Evolutionary conservation across 192 early-diverging fungal species (phyloP).

Genomic region (Gamsiella multidivaricata): DNA sequence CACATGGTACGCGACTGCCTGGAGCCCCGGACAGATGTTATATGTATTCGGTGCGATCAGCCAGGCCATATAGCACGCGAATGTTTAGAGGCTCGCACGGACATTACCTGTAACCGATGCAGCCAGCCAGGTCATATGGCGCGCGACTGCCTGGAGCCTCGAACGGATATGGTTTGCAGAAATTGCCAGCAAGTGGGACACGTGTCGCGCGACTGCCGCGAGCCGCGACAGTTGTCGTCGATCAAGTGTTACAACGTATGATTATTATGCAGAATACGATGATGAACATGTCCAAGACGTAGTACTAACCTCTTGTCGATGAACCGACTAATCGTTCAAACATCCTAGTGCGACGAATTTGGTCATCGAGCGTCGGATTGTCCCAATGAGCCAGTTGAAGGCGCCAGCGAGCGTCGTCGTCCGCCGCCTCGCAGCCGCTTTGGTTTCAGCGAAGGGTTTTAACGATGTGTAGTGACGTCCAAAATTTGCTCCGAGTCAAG

Average conservation of each 20-base stretch:
- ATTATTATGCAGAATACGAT: not conserved
- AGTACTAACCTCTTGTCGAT: no score
- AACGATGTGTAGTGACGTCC: not conserved
- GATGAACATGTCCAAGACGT: not conserved
- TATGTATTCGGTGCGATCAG: slow-evolving; percentile 42
- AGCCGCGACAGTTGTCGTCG: slow-evolving; percentile 17
- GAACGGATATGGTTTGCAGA: slow-evolving; percentile 50
- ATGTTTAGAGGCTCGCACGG: slow-evolving; percentile 2
- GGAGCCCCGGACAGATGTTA: not conserved
- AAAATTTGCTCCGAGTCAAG: not conserved
- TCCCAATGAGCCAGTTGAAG: slow-evolving; percentile 16
- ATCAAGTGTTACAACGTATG: slow-evolving; percentile 19
- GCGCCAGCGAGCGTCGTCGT: slow-evolving; percentile 19
- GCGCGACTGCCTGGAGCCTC: slow-evolving; percentile 49
- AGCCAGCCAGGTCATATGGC: slow-evolving; percentile 56
- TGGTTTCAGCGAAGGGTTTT: slow-evolving; percentile 11
- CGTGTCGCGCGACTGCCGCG: slow-evolving; percentile 53
- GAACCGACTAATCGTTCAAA: no score
- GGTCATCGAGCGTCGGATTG: slow-evolving; percentile 62
- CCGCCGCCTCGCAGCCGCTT: not conserved
- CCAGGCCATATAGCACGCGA: slow-evolving; percentile 15
- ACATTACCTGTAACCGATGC: slow-evolving; percentile 33
- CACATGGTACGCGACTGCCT: slow-evolving; percentile 31
- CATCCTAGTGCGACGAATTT: slow-evolving; percentile 60
- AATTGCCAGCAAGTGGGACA: slow-evolving; percentile 63